These are phyloP conservation scores for Malus sylvestris DNA, from an alignment of 306 rosid genomes.

Conservation along the genomic window DNA sequence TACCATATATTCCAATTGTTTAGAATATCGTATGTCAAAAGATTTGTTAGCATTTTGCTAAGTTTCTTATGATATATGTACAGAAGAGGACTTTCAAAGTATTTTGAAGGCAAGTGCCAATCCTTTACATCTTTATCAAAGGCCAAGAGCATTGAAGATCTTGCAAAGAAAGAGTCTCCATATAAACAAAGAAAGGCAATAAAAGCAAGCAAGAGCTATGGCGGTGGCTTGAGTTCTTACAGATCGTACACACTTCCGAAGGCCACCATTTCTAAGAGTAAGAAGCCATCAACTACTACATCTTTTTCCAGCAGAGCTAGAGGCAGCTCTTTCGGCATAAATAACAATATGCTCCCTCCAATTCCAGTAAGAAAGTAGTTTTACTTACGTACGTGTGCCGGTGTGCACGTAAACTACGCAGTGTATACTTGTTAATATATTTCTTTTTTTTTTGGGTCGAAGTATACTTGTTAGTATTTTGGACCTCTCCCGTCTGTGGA, in stretches of 20 bases:
- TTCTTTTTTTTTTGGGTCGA: not conserved
- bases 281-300: conserved; percentile 18
- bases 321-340: conserved; percentile 14
- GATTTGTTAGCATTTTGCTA: not conserved
- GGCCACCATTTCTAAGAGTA: conserved; percentile 30
- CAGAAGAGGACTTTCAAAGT: conserved; percentile 56
- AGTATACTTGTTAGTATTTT: too few species aligned
- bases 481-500: too few species aligned
- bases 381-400: not conserved
- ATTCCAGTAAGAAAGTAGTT: conserved; percentile 8
- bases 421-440: not conserved
- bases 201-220: conserved; percentile 46
- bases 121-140: conserved; percentile 45
- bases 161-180: conserved; percentile 39
- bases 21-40: too few species aligned
- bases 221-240: conserved; percentile 31
- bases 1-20: too few species aligned
- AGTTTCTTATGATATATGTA: not conserved
- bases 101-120: conserved; percentile 45
- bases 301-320: conserved; percentile 13
- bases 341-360: conserved; percentile 17
- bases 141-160: conserved; percentile 36
- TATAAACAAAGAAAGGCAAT: conserved; percentile 19
- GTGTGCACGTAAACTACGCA: not conserved
- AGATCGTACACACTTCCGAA: conserved; percentile 30